Evolutionary conservation across 2,329 filamentous ascomycete genomes (phyloP).

Genomic region (Pestalotiopsis fici): DNA sequence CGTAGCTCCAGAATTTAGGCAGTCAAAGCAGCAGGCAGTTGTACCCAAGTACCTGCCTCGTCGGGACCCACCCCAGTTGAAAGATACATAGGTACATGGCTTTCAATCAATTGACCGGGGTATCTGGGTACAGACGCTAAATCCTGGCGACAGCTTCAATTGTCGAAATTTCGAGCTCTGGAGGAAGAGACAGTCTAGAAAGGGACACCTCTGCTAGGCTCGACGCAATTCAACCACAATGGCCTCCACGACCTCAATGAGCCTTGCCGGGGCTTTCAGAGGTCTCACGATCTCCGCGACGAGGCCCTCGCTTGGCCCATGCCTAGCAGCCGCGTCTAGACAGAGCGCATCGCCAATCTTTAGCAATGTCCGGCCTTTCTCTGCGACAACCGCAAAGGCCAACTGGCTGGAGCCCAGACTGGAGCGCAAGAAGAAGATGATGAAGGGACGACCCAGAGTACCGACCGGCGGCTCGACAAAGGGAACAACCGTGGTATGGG

Average conservation of each 20-base stretch:
- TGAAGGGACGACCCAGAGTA: constrained; percentile 86
- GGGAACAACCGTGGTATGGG: constrained; percentile 95
- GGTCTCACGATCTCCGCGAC: constrained; percentile 42
- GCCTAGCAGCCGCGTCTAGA: constrained; percentile 30
- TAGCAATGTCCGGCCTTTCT: constrained; percentile 66
- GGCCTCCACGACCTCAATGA: constrained; percentile 44
- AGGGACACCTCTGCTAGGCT: not conserved
- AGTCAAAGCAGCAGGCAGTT: not conserved
- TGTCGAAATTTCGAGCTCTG: constrained; percentile 14
- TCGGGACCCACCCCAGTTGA: not conserved
- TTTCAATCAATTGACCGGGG: not conserved
- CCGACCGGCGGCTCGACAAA: constrained; percentile 87
- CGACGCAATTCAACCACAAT: constrained; percentile 35
- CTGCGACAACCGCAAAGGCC: constrained; percentile 60
- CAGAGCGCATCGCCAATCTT: constrained; percentile 26
- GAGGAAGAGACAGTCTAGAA: not conserved
- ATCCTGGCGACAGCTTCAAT: constrained; percentile 1
- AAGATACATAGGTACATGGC: not conserved
- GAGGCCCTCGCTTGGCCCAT: constrained; percentile 34
- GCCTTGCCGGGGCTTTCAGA: constrained; percentile 52
- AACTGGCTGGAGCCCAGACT: constrained; percentile 83
- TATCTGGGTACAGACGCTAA: not conserved
- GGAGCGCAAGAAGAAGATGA: constrained; percentile 80
- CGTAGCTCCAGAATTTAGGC: not conserved
- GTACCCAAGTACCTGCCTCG: not conserved